Evolutionary conservation across 208 protist genomes (phyloP), one percentile per base, ranked within the genome.

Genomic region (Porcisia hertigi): DNA sequence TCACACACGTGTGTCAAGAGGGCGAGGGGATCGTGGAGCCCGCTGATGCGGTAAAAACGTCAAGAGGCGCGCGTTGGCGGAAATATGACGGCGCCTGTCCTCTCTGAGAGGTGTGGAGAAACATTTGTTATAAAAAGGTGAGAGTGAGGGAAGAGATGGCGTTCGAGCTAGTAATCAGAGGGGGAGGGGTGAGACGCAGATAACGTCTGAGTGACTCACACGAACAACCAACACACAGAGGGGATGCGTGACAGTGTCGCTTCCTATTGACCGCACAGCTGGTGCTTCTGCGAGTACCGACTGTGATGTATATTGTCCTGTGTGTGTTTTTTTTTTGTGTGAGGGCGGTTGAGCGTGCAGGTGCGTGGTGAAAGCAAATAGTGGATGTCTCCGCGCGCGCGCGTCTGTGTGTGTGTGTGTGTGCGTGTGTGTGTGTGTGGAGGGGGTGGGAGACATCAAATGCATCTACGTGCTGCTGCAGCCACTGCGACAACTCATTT

Each of bases 401-500:
- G 30, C 30, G 30, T 30, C 30, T 30, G 30, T 30, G 30, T 30
- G 30, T 64, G 23, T 36, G 11, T 36, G 0, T 58, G 18, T 12
- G 18, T 36, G 34, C 3, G 30, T 64, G 23, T 36, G 11, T 36
- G 0, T 58, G 18, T 12, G 18, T 36, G 34, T 64, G 59, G 12
- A 14, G 34, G 18, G n/a, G n/a, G 23, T 23, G 11, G 55, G 25
- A 36, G 54, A 39, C 25, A 11, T 30, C 30, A 62, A 34, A 14
- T 1, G 59, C 34, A 12, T 43, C 34, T 34, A 64, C 59, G 59
- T 36, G 59, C 59, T 43, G 59, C 34, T 64, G 59, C 59, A 43
- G 59, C 59, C 59, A 64, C 59, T 34, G 59, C 59, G 59, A 64
- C 59, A 64, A 64, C 59, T 39, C 59, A 6, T 30, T 30, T 9